Base-by-base conservation (phyloP, 2,329 filamentous ascomycete genomes). In the Stemphylium beticola region DNA sequence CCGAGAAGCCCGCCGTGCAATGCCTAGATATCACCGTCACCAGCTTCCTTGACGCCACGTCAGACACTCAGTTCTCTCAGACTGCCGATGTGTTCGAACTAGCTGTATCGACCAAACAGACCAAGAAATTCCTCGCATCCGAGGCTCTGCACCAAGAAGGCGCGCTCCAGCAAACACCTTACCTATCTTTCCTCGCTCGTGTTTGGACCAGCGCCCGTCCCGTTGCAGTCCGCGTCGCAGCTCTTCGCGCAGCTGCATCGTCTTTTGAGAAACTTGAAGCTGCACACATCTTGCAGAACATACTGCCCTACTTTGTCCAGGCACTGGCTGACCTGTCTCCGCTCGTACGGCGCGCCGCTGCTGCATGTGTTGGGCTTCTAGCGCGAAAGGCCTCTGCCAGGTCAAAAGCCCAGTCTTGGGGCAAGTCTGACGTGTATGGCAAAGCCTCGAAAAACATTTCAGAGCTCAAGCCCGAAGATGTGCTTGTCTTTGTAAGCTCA, bases 291-390 rank as follows among this genome's bases (percentile, higher is more conserved):
- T 82, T 93, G 43, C 93, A 98, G 71, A 84, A 86, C 10, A 73
- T 97, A 15, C 71, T 96, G n/a, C 93, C 93, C 2, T 97, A 96
- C 75, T 80, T 88, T 29, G 78, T 97, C 40, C 81, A 84, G 33
- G 90, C 89, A 18, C 82, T 98, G 15, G 82, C 85, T 20, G 93
- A 98, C 72, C 78, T 86, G 4, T 90, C 90, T 1, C 87, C 88
- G 58, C 86, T 86, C 58, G 88, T 96, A 37, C 88, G 93, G 39
- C 86, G 87, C 58, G 87, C 91, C 45, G 90, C 92, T 17, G 87
- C 88, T 18, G 84, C 88, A 46, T 80, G 93, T 29, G 72, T 91
- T 29, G 63, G 64, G 3, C 54, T 64, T 1, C 44, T 76, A 1
- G 65, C 64, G 20, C 55, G 65, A 20, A 58, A 58, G 14, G 47